Evolutionary conservation across 805 yeast genomes (phyloP), one percentile per base, ranked within the genome.

Genomic region (Blastobotrys americana): DNA sequence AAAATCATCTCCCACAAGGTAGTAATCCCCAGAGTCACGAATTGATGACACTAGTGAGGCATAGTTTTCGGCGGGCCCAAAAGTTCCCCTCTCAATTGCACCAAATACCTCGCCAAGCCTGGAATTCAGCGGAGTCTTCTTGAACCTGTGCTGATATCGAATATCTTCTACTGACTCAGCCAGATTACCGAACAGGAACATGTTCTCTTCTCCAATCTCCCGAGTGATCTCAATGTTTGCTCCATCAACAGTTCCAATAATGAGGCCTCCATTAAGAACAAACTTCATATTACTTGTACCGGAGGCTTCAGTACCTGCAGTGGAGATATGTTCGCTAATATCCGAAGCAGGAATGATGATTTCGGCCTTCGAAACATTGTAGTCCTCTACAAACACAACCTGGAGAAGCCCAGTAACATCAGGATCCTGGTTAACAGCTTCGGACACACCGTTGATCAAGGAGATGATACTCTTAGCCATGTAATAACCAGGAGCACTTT

Each of bases 281-380:
- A 88, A 88, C 69, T 88, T 88, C 97, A 88, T 88, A 70, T 88
- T 88, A 28, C 95, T 84, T 27, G 97, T 88, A 60, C 97, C 97
- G 0, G 94, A 83, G 18, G 96, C 97, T 64, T 88, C 97, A 22
- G 97, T 88, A 56, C 97, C 97, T 5, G 97, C 97, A 36, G 97
- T 88, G 10, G 96, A 88, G 54, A 88, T 88, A 68, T 88, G 97
- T 68, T 88, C 93, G 39, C 93, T 82, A 57, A 88, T 71, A 63
- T 88, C 97, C 37, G 90, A 80, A 17, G 90, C 96, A 20, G 96
- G 96, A 53, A 79, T 74, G 58, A 88, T 85, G 47, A 87, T 76
- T 68, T 89, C 96, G 1, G 96, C 96, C 65, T 88, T 89, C 28
- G 95, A 84, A 34, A 89, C 97, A 57, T 88, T 88, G 68, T 88